Percentiles rank a stretch among this genome's conserved stretches.
Conservation (phyloP, 1,284 basidiomycete species). For the Boletus smithii region DNA sequence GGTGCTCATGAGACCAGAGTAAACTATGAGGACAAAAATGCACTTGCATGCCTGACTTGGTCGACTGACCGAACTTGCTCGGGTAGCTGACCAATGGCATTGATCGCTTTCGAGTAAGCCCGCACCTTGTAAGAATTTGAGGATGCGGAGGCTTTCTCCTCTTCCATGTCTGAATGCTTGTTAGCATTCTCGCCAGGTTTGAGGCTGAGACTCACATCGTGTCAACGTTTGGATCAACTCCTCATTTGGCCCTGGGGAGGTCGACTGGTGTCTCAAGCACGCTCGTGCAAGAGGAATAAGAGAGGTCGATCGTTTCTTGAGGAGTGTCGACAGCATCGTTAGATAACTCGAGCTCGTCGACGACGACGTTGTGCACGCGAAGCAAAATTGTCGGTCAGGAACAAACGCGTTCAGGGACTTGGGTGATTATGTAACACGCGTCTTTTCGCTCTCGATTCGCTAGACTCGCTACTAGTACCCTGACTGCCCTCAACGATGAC, state of each 20-base stretch:
- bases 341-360: too few relatives aligned
- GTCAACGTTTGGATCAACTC: constrained; percentile 42
- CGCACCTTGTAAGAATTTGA: constrained; percentile 48
- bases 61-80: constrained; percentile 42
- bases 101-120: constrained; percentile 48
- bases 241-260: constrained; percentile 35
- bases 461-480: too few relatives aligned
- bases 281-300: not conserved
- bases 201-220: constrained; percentile 33
- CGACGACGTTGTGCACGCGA: too few relatives aligned
- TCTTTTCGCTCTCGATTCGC: constrained; percentile 8
- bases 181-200: not conserved
- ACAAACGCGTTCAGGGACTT: not conserved
- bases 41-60: constrained; percentile 35
- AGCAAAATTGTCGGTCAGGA: not conserved
- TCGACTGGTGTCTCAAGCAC: constrained; percentile 19
- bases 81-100: constrained; percentile 36
- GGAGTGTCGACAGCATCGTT: constrained; percentile 18
- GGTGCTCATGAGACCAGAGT: constrained; percentile 8
- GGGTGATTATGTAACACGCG: constrained; percentile 31
- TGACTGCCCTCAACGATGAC: constrained; percentile 23
- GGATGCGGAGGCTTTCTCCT: constrained; percentile 38
- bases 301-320: constrained; percentile 8
- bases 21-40: not conserved
- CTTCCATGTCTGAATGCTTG: constrained; percentile 38